phyloP scores from a whole-genome alignment of 805 yeast genomes.

The Diddensiella transvaalensis region DNA sequence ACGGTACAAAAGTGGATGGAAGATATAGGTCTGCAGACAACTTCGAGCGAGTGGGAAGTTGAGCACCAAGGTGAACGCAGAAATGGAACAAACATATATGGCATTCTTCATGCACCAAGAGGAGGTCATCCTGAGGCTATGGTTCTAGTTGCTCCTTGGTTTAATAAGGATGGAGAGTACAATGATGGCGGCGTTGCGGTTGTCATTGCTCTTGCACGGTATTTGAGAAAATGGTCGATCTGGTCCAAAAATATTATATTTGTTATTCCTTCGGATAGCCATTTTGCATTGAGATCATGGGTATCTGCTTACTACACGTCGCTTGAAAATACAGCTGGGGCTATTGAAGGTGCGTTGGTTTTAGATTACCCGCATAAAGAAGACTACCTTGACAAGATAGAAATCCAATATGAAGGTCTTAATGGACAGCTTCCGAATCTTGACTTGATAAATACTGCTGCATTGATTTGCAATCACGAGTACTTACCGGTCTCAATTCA shows the following conservation, averaged over 20 bases:
- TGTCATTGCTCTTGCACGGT: constrained; percentile 68
- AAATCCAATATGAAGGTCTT: constrained; percentile 77
- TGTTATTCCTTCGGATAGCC: constrained; percentile 73
- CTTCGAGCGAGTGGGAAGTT: constrained; percentile 39
- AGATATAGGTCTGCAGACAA: constrained; percentile 69
- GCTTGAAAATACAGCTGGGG: constrained; percentile 85
- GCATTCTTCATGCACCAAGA: constrained; percentile 84
- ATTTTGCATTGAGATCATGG: constrained; percentile 73
- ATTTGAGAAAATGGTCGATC: constrained; percentile 78
- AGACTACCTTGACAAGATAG: constrained; percentile 72
- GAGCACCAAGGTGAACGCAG: constrained; percentile 21
- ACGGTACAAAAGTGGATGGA: constrained; percentile 56
- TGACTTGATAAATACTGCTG: constrained; percentile 81
- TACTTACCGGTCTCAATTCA: constrained; percentile 68
- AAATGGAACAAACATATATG: constrained; percentile 58
- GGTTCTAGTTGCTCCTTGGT: constrained; percentile 88
- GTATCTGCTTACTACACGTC: constrained; percentile 89
- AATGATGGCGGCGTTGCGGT: constrained; percentile 82
- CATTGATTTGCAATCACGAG: constrained; percentile 71
- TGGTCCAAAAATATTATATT: constrained; percentile 95
- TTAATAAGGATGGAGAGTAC: constrained; percentile 54
- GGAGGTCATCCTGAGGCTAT: constrained; percentile 97
- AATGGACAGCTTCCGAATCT: constrained; percentile 96
- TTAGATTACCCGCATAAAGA: constrained; percentile 63
- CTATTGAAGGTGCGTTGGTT: constrained; percentile 85